Conservation (phyloP, 495 filamentous ascomycete species). For the Letharia lupina region DNA sequence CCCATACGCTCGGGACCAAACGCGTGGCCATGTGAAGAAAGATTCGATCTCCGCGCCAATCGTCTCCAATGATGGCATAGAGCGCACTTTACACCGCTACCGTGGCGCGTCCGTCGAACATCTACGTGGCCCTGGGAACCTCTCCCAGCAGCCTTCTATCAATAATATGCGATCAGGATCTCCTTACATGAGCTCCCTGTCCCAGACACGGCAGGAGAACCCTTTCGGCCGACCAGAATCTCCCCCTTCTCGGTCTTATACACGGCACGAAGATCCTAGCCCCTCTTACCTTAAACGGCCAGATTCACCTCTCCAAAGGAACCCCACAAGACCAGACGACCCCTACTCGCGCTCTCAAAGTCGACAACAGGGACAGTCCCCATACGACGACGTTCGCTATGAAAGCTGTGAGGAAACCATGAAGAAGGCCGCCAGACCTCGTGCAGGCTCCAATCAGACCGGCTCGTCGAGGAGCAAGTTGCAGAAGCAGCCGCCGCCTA, state of each 20-base stretch:
- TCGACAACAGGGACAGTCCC: constrained; percentile 12
- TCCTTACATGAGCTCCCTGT: not conserved
- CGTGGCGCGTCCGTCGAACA: constrained; percentile 6
- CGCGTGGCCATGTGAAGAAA: constrained; percentile 13
- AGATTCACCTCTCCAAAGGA: not conserved
- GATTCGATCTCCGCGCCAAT: constrained; percentile 15
- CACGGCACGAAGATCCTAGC: constrained; percentile 1
- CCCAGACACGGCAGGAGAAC: not conserved
- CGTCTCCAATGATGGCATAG: constrained; percentile 16
- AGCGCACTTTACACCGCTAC: constrained; percentile 17
- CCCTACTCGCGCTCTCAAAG: constrained; percentile 3
- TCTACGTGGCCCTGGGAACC: not conserved
- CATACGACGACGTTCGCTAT: not conserved
- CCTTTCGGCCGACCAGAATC: not conserved
- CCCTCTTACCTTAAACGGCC: constrained; percentile 1
- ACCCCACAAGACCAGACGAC: constrained; percentile 2
- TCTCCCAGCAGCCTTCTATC: not conserved
- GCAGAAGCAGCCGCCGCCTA: constrained; percentile 18
- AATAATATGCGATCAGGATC: not conserved
- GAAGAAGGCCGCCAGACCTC: not conserved
- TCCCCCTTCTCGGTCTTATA: constrained; percentile 4
- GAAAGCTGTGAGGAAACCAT: constrained; percentile 7
- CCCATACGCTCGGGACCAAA: constrained; percentile 17
- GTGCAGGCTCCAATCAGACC: constrained; percentile 1
- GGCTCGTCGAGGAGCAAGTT: constrained; percentile 3